Base-by-base conservation (phyloP, 1,284 basidiomycete genomes). In the Wolfiporia cocos region DNA sequence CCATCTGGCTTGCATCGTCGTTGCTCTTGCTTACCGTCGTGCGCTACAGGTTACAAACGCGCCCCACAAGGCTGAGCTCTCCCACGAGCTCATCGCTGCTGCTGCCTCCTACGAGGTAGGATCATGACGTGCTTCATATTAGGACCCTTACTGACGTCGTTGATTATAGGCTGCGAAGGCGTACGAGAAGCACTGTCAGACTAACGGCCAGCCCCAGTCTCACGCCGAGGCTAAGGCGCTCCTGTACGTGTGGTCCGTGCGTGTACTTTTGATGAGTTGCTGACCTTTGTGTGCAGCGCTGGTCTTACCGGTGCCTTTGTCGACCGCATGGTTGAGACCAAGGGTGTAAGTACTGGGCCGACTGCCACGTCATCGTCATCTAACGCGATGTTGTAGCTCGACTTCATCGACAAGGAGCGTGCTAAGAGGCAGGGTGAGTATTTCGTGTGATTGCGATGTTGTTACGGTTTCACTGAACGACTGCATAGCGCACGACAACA, bases 41-140 rank as follows among this genome's bases (percentile, higher is more conserved):
- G 32, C 17, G 10, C 32, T 33, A 9, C 54, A 68, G 73, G 69
- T 70, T 49, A 56, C 47, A 54, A 73, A 67, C 49, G 70, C 68
- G 42, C 71, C 70, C 44, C 78, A 79, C 68, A 66, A 79, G 60
- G 74, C 77, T 10, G 36, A 58, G 44, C 59, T 79, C 39, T 76
- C 79, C 17, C 81, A 85, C 60, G 80, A 85, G 61, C 68, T 83
- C 52, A 73, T 85, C 53, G 77, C 75, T 40, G 78, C 64, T 44
- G 78, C 77, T 44, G 78, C 77, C 35, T 68, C 77, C 30, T 68
- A 64, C 58, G 65, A 66, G 60, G 62, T 61, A 29, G 9, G 52
- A 32, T 20, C 20, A 33, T 9, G 7, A 9, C 14, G 9, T 7
- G 26, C 9, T 29, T 7, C 9, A 29, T 29, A 29, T 29, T 33